These are phyloP conservation scores for Pugionium cornutum DNA, from an alignment of 345 rosid species.

Conservation along the genomic window DNA sequence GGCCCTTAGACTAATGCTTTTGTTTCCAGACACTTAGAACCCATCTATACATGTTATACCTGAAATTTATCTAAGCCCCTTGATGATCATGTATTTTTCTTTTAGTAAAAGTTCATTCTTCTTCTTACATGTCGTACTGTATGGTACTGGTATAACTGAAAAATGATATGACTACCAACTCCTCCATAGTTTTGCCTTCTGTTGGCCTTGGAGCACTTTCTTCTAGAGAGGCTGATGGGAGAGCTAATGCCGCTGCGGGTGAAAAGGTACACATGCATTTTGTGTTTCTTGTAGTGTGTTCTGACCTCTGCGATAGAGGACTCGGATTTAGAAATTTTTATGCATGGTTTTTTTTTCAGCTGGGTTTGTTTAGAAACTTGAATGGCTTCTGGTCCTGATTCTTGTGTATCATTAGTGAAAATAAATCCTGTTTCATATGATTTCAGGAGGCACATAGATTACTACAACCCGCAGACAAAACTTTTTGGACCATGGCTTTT, in stretches of 20 bases:
- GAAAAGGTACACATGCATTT: conserved; percentile 65
- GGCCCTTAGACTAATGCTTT: conserved; percentile 13
- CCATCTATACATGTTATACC: background rate
- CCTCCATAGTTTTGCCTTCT: conserved; percentile 80
- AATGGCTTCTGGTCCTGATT: conserved; percentile 18
- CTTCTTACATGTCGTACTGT: background rate
- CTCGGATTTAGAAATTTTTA: background rate
- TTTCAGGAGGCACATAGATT: conserved; percentile 91
- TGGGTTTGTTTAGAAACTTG: conserved; percentile 11
- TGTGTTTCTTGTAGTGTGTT: conserved; percentile 1
- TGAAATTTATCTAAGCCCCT: background rate
- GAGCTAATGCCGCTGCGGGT: conserved; percentile 79
- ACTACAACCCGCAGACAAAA: conserved; percentile 91
- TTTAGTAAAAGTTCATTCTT: too few relatives aligned
- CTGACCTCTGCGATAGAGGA: background rate
- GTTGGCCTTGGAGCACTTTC: conserved; percentile 93
- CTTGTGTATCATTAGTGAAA: conserved; percentile 3
- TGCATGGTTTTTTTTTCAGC: conserved; percentile 5
- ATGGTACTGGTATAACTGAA: conserved; percentile 17
- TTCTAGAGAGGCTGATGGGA: conserved; percentile 95
- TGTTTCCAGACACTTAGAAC: conserved; percentile 10
- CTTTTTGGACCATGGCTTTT: conserved; percentile 89
- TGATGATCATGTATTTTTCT: background rate
- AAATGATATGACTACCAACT: conserved; percentile 19
- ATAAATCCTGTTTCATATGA: conserved; percentile 27